Evolutionary conservation across 306 rosid genomes (phyloP).

Genomic region (Pterocarpus santalinus): DNA sequence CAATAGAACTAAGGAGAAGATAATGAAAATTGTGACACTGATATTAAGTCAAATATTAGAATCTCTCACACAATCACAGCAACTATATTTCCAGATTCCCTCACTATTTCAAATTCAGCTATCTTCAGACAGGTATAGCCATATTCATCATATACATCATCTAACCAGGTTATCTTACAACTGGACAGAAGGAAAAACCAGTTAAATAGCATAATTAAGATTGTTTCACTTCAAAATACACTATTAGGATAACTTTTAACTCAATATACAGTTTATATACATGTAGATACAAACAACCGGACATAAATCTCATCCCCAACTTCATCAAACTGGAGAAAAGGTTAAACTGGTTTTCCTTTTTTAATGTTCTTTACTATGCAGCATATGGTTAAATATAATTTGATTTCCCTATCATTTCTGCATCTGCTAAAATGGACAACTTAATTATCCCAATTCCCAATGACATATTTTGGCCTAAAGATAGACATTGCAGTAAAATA

Average conservation of each 20-base stretch:
- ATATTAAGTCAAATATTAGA: constrained; percentile 29
- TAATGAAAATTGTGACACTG: constrained; percentile 38
- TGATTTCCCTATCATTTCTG: constrained; percentile 23
- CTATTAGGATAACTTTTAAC: constrained; percentile 6
- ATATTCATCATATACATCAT: constrained; percentile 28
- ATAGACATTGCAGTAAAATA: constrained; percentile 26
- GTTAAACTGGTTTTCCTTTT: neutral
- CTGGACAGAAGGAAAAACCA: constrained; percentile 25
- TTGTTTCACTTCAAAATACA: constrained; percentile 23
- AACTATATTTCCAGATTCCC: constrained; percentile 31
- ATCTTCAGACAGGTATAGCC: constrained; percentile 41
- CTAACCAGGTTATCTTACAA: constrained; percentile 11
- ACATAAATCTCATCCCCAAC: constrained; percentile 18
- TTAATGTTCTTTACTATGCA: neutral
- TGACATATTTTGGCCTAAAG: constrained; percentile 9
- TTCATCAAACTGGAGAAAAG: constrained; percentile 31
- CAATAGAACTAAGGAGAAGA: constrained; percentile 52
- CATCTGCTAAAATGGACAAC: constrained; percentile 19
- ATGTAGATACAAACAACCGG: constrained; percentile 8
- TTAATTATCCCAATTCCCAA: neutral
- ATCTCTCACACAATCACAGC: constrained; percentile 28
- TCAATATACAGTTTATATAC: neutral
- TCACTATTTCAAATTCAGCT: constrained; percentile 39
- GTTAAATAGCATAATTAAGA: constrained; percentile 10
- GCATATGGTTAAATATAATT: constrained; percentile 2